phyloP scores from a whole-genome alignment of 2,329 filamentous ascomycete species.

The Calonectria crousiana region DNA sequence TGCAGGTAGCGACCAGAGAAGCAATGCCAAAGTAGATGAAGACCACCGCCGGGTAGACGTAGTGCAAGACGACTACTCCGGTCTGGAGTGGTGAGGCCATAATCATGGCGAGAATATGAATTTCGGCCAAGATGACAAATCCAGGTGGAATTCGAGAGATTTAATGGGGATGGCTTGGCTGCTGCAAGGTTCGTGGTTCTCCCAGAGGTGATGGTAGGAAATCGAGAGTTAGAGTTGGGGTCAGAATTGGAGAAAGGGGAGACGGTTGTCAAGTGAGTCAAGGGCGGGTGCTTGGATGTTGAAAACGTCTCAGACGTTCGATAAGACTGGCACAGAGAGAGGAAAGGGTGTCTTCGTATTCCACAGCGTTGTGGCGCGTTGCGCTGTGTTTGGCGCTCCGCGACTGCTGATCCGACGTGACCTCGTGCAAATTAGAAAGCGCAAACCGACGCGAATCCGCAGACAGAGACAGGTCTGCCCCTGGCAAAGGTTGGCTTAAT shows the following conservation, averaged over 20 bases:
- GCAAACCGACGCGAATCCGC: conserved; percentile 18
- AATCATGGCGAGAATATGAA: conserved; percentile 22
- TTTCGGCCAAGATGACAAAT: not conserved
- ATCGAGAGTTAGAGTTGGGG: not conserved
- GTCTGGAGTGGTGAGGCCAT: conserved; percentile 33
- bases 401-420: conserved; percentile 8
- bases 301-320: not conserved
- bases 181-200: not conserved
- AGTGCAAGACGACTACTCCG: conserved; percentile 38
- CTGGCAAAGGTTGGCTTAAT: not conserved
- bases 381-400: not conserved
- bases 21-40: conserved; percentile 72
- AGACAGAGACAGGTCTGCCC: not conserved
- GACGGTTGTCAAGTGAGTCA: not conserved
- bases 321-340: not conserved
- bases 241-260: not conserved
- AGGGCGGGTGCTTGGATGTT: not conserved
- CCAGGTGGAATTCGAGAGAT: not conserved
- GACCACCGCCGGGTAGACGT: conserved; percentile 50
- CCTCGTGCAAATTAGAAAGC: conserved; percentile 7
- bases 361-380: not conserved
- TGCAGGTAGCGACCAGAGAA: conserved; percentile 65
- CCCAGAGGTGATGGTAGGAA: not conserved
- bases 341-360: not conserved
- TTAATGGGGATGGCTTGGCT: not conserved